Base-by-base conservation (phyloP, 129 eudicot genomes). In the Tagetes erecta region DNA sequence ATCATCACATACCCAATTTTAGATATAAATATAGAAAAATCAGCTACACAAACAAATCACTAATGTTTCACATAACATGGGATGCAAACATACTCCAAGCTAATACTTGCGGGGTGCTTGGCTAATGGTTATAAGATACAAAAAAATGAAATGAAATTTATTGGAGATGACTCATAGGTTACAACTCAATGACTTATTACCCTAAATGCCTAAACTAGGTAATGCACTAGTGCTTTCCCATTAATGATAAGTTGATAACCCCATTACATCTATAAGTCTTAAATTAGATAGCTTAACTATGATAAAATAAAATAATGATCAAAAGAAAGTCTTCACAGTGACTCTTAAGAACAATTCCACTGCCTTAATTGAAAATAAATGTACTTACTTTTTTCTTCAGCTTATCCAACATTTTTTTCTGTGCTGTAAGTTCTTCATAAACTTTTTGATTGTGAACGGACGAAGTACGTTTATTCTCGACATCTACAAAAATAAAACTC, bases 371-470 rank as follows among this genome's bases (percentile, higher is more conserved):
- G 13, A 56, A 60, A 0, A 72, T 20, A 31, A 47, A 40, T 8
- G 50, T 10, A 84, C 79, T 85, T 11, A 91, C 98, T 83, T 91
- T 94, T 76, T 83, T 88, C 82, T 76, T 90, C 82, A 94, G 66
- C 63, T 76, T 87, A 44, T 88, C 92, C 78, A 94, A 67, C 71
- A 60, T 76, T 73, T 85, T 91, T 88, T 76, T 88, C 63, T 85
- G 89, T 33, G 66, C 53, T 33, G 57, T 80, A 64, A 94, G 89
- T 80, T 94, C 93, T 60, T 79, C 83, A 4, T 69, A 79, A 57
- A 83, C 75, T 71, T 74, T 79, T 49, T 72, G 74, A 51, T 91
- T 91, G 60, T 85, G 83, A 56, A n/a, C 41, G 1, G 87, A 82
- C 47, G 82, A 67, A 51, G 82, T 44, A 68, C 85, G 80, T 38